A percentile compares a stretch with the other conserved stretches of the same genome.
phyloP scores from a whole-genome alignment of 805 yeast genomes.

The Hanseniaspora pseudoguilliermondii region DNA sequence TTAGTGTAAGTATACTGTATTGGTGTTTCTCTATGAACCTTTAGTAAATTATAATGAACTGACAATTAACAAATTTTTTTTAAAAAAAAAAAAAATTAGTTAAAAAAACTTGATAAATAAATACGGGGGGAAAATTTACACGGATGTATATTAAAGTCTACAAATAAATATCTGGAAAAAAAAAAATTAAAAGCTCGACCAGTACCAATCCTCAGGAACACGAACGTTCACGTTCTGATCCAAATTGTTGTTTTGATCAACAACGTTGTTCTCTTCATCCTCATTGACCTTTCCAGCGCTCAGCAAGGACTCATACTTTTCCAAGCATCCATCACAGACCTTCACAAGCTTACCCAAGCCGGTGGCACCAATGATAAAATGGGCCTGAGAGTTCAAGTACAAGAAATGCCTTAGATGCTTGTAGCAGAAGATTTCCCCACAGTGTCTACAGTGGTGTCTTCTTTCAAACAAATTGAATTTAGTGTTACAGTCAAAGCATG shows the following conservation, averaged over 20 bases:
- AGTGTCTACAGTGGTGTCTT: constrained; percentile 72
- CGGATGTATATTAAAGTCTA: no score
- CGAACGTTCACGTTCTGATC: background rate
- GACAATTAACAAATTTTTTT: no score
- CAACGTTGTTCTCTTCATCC: background rate
- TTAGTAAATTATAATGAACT: no score
- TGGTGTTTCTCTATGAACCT: no score
- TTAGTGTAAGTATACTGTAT: no score
- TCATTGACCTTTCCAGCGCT: constrained; percentile 9
- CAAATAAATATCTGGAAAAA: background rate
- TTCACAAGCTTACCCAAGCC: constrained; percentile 44
- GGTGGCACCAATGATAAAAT: constrained; percentile 52
- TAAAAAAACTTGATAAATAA: background rate
- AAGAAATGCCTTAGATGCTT: constrained; percentile 49
- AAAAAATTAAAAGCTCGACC: constrained; percentile 48
- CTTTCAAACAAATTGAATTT: constrained; percentile 67
- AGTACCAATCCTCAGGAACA: constrained; percentile 44
- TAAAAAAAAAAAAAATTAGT: no score
- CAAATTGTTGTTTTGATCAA: background rate
- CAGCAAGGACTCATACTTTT: constrained; percentile 43
- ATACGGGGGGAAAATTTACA: background rate
- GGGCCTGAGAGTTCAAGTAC: constrained; percentile 46
- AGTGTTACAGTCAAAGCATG: constrained; percentile 58
- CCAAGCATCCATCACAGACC: constrained; percentile 57
- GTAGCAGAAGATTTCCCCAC: constrained; percentile 70